Percentiles rank a stretch among this genome's conserved stretches.
phyloP scores from a whole-genome alignment of 2,329 filamentous ascomycete species.

The Cryphonectria naterciae region DNA sequence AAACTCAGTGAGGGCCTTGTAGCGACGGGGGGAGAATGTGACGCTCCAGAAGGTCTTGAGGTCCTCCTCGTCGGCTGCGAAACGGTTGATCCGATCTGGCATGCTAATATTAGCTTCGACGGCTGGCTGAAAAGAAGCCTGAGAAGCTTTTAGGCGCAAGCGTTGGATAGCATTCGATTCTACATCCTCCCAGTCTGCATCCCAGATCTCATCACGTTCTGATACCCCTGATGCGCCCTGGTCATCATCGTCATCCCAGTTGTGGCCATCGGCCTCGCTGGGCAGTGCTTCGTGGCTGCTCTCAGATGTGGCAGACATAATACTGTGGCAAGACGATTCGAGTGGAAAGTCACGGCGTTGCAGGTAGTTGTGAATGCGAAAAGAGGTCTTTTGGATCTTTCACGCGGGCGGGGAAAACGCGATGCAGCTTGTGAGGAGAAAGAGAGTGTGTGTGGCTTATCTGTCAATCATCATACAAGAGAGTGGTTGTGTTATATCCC shows the following conservation, averaged over 20 bases:
- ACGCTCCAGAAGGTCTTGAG: slow-evolving; percentile 55
- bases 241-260: background rate
- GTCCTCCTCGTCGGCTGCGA: slow-evolving; percentile 51
- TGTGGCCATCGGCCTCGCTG: background rate
- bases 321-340: background rate
- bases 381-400: background rate
- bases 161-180: background rate
- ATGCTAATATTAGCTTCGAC: slow-evolving; percentile 34
- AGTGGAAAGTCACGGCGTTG: background rate
- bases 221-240: background rate
- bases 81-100: slow-evolving; percentile 47
- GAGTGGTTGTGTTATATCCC: background rate
- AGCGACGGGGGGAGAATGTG: slow-evolving; percentile 46
- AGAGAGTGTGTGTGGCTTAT: background rate
- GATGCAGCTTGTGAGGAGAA: background rate
- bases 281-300: background rate
- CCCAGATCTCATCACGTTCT: background rate
- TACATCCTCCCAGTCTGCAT: background rate
- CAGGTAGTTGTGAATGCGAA: background rate
- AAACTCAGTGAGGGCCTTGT: slow-evolving; percentile 45
- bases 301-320: background rate
- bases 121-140: background rate
- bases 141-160: background rate
- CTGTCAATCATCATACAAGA: background rate
- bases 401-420: background rate